These are phyloP conservation scores for Phalaenopsis aphrodite DNA, from an alignment of 106 monocot species.

Conservation along the genomic window DNA sequence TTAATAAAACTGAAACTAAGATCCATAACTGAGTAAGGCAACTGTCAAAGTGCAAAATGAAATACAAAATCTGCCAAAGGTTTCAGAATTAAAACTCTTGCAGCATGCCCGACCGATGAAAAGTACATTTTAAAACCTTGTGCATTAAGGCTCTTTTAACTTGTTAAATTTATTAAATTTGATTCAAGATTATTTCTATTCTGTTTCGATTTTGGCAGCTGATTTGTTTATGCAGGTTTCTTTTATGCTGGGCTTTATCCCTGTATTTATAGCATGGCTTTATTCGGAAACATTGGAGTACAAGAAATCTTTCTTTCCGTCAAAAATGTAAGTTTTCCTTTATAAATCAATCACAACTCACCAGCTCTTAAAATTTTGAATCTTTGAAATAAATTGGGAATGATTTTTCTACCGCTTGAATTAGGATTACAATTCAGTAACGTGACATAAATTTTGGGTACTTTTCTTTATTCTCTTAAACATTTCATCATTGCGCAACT, in stretches of 20 bases:
- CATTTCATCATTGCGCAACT: not conserved
- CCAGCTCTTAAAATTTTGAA: not conserved
- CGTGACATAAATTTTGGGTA: not conserved
- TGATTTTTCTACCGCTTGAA: not conserved
- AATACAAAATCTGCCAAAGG: not conserved
- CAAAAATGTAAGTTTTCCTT: constrained; percentile 68
- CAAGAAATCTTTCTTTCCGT: constrained; percentile 41
- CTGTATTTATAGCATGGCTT: constrained; percentile 76
- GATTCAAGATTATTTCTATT: not conserved
- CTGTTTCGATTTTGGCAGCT: not conserved
- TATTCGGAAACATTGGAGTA: constrained; percentile 82
- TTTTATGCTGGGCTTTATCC: constrained; percentile 79
- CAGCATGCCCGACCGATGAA: not conserved
- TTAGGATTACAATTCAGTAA: not conserved
- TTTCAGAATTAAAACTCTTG: not conserved
- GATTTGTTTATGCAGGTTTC: constrained; percentile 57
- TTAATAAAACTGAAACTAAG: too few species aligned
- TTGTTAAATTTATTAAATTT: not conserved
- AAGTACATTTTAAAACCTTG: not conserved
- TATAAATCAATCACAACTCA: not conserved
- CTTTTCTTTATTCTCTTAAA: not conserved
- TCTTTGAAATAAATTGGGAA: not conserved
- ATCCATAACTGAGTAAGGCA: not conserved
- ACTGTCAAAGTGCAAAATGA: not conserved
- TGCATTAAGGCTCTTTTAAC: not conserved